Percentiles rank a stretch among this genome's conserved stretches.
These are phyloP conservation scores for Pseudogymnoascus verrucosus DNA, from an alignment of 2,329 filamentous ascomycete genomes.

Conservation along the genomic window DNA sequence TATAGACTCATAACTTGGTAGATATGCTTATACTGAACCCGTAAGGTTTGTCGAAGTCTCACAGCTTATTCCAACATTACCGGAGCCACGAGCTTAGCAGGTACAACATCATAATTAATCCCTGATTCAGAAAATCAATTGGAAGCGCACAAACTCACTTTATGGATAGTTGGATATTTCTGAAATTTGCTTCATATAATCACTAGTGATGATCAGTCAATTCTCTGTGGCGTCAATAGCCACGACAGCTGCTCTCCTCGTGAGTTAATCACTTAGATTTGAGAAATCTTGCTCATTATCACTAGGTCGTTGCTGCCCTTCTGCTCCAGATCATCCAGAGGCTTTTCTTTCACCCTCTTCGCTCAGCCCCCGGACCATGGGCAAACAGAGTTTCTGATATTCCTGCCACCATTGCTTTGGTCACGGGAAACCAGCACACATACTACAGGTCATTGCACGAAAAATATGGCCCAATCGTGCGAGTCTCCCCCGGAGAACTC, in stretches of 20 bases:
- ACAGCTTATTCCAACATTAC: not conserved
- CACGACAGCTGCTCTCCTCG: not conserved
- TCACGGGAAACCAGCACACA: not conserved
- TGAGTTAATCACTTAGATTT: not conserved
- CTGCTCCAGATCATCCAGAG: not conserved
- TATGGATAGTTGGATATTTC: not conserved
- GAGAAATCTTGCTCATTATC: not conserved
- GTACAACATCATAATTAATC: not conserved
- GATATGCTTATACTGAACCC: not conserved
- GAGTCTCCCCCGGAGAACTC: constrained; percentile 29
- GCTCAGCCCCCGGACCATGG: not conserved
- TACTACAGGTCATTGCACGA: constrained; percentile 18
- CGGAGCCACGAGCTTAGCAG: not conserved
- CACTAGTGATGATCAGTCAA: not conserved
- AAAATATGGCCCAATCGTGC: constrained; percentile 28
- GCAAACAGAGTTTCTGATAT: not conserved
- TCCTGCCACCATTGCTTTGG: not conserved
- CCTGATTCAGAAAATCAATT: not conserved
- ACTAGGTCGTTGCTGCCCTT: not conserved
- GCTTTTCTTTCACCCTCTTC: not conserved
- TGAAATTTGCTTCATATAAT: not conserved
- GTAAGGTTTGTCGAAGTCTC: not conserved
- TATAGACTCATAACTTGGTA: not conserved
- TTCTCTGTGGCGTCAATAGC: not conserved
- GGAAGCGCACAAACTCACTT: not conserved